Percentiles rank a stretch among this genome's conserved stretches.
Evolutionary conservation across 495 filamentous ascomycete genomes (phyloP).

Genomic region (Annulohypoxylon stygium): DNA sequence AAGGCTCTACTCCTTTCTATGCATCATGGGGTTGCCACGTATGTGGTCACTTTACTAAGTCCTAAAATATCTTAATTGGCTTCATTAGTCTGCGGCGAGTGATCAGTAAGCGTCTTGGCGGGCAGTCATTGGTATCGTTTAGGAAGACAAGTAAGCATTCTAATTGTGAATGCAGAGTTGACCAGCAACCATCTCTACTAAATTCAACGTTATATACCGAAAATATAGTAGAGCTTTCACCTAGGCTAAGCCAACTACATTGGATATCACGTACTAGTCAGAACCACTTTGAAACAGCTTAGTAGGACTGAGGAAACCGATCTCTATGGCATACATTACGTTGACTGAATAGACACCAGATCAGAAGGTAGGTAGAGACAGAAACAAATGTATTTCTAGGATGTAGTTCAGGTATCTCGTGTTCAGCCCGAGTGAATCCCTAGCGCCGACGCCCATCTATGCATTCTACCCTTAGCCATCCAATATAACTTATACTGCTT

Average conservation of each 20-base stretch:
- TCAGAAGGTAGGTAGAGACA: not conserved
- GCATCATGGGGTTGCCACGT: not conserved
- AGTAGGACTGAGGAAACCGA: too few species aligned
- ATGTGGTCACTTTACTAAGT: not conserved
- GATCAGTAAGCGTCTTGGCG: slow-evolving; percentile 3
- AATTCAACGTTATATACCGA: too few species aligned
- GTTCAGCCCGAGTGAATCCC: slow-evolving; percentile 5
- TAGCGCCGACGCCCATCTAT: slow-evolving; percentile 1
- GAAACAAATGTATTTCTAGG: slow-evolving; percentile 13
- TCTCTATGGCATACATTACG: too few species aligned
- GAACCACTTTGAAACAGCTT: too few species aligned
- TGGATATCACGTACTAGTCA: not conserved
- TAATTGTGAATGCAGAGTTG: not conserved
- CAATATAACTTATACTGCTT: not conserved
- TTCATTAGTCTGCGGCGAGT: slow-evolving; percentile 2
- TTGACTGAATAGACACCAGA: not conserved
- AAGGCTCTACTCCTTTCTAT: not conserved
- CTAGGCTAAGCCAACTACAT: not conserved
- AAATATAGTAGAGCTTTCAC: too few species aligned
- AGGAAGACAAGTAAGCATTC: not conserved
- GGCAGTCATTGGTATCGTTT: not conserved
- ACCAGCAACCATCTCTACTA: not conserved
- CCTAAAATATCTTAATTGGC: not conserved
- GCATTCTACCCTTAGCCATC: slow-evolving; percentile 8
- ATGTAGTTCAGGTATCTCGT: slow-evolving; percentile 26